phyloP scores from a whole-genome alignment of 2,329 filamentous ascomycete species.

The Cercospora sp. region DNA sequence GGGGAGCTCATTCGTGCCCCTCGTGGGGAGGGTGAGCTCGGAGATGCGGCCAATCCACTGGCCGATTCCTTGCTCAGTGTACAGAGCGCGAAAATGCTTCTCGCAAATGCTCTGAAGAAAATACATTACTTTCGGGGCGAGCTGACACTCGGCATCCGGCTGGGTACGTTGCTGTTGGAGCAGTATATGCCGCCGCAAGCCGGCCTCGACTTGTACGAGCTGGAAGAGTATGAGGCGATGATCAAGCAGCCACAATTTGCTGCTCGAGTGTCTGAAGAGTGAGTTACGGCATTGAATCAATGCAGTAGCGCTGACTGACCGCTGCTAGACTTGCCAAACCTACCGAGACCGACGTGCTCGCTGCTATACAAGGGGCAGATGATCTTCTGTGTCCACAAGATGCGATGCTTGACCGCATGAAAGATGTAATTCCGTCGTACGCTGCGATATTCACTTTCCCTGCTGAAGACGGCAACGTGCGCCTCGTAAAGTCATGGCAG shows the following conservation, averaged over 20 bases:
- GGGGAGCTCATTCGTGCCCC: not conserved
- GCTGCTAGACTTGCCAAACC: constrained; percentile 33
- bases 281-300: constrained; percentile 14
- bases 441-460: constrained; percentile 36
- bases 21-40: not conserved
- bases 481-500: constrained; percentile 34
- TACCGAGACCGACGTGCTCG: constrained; percentile 22
- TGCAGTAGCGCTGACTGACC: constrained; percentile 10
- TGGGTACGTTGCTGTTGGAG: constrained; percentile 39
- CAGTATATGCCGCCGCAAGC: constrained; percentile 28
- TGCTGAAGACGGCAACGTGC: constrained; percentile 27
- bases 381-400: constrained; percentile 31
- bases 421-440: constrained; percentile 33
- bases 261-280: constrained; percentile 38
- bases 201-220: constrained; percentile 24
- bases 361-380: constrained; percentile 23
- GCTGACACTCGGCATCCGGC: constrained; percentile 38
- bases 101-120: constrained; percentile 32
- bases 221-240: constrained; percentile 39
- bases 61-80: constrained; percentile 7
- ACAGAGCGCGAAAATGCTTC: constrained; percentile 20
- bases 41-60: not conserved
- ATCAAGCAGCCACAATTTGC: constrained; percentile 34
- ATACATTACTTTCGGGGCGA: constrained; percentile 40
- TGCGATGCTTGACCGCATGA: constrained; percentile 24